phyloP scores from a whole-genome alignment of 805 yeast species.

The Brettanomyces anomalus region DNA sequence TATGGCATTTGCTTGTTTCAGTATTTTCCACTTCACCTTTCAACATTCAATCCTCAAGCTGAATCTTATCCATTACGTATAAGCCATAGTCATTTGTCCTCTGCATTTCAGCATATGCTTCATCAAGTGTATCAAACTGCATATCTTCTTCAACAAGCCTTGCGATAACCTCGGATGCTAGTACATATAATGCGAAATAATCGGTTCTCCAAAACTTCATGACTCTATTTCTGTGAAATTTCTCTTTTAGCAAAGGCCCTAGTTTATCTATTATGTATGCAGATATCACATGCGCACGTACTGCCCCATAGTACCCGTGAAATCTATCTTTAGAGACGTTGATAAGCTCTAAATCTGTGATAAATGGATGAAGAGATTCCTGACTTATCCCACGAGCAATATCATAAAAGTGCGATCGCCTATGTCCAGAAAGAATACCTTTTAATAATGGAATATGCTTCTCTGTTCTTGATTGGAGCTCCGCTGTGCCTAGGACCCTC shows the following conservation, averaged over 20 bases:
- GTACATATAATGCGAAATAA: constrained; percentile 46
- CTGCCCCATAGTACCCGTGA: constrained; percentile 56
- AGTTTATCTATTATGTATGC: constrained; percentile 28
- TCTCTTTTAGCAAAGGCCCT: constrained; percentile 21
- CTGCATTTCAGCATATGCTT: constrained; percentile 39
- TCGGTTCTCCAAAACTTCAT: constrained; percentile 53
- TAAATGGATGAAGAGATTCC: constrained; percentile 31
- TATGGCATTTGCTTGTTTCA: too few species aligned
- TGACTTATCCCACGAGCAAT: constrained; percentile 35
- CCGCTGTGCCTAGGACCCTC: constrained; percentile 4
- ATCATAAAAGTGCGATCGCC: constrained; percentile 39
- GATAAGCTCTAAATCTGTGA: constrained; percentile 40
- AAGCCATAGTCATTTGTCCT: constrained; percentile 32
- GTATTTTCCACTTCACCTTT: too few species aligned
- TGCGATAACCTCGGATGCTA: constrained; percentile 55
- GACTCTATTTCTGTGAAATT: constrained; percentile 30
- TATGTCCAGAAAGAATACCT: constrained; percentile 29
- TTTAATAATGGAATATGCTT: constrained; percentile 6
- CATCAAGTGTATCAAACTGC: constrained; percentile 23
- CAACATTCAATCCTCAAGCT: not conserved
- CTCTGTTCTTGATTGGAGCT: constrained; percentile 5
- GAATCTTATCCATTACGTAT: constrained; percentile 24
- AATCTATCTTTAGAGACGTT: constrained; percentile 36
- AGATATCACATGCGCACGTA: constrained; percentile 45
- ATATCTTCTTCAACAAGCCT: constrained; percentile 42